Base-by-base conservation (phyloP, 257 asterid genomes). In the Solanum rostratum region DNA sequence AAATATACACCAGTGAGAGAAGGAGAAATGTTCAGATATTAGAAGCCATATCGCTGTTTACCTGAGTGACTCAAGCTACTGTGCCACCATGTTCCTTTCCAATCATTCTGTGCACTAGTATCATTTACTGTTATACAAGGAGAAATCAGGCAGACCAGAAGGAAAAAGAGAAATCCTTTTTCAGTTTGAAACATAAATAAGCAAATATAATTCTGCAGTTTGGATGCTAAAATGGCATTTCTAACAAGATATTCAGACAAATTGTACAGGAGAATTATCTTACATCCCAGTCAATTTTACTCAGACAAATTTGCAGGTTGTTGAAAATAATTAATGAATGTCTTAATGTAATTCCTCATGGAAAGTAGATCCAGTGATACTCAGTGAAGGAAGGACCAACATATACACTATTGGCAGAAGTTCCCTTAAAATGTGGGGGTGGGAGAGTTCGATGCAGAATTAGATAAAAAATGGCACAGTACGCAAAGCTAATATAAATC, bases 11-110 rank as follows among this genome's bases (percentile, higher is more conserved):
- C 18, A 18, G 50, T 33, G 76, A 33, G 78, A 37, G 3, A 66
- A 66, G 46, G 62, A 46, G 43, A 46, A 76, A 76, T 2, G n/a
- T 24, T 49, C 45, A 46, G 43, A 57, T 57, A 76, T 24, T 15
- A 76, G 43, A 24, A 46, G n/a, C 10, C 81, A 76, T 22, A 46
- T 24, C 0, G 13, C 55, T 46, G 13, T 74, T 76, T 87, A 90
- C 95, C 95, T 30, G 94, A 88, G 83, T 85, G 89, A 30, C 84
- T 87, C 87, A 91, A 89, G 88, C 93, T 90, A 63, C 88, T 91
- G 86, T 92, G 94, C 96, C 96, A 92, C 96, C 96, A 92, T 39
- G 92, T 88, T 57, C 95, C 95, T 85, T 82, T 91, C 95, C 95
- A 92, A 83, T 92, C 92, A 88, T 92, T 92, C 46, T 86, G 93